phyloP scores from a whole-genome alignment of 2,329 filamentous ascomycete genomes.

The Aspergillus udagawae region DNA sequence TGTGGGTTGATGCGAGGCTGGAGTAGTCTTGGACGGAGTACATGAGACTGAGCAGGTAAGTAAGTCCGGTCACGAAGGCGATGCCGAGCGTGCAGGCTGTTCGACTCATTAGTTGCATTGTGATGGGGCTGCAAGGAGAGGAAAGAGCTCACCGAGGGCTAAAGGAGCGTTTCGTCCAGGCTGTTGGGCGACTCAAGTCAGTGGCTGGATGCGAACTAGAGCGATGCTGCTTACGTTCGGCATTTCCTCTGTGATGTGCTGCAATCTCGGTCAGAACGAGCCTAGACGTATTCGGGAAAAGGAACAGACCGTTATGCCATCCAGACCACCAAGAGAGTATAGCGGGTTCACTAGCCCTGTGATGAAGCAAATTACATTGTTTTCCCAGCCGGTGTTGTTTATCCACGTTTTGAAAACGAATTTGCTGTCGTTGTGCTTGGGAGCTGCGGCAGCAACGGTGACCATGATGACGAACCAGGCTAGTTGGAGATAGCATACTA shows the following conservation, averaged over 20 bases:
- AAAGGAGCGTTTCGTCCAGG: conserved; percentile 29
- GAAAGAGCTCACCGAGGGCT: conserved; percentile 20
- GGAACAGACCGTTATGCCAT: conserved; percentile 38
- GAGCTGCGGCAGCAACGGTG: conserved; percentile 46
- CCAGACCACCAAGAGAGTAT: conserved; percentile 47
- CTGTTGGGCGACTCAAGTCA: conserved; percentile 4
- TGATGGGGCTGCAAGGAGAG: too few species aligned
- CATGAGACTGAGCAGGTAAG: conserved; percentile 51
- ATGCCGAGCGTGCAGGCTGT: conserved; percentile 47
- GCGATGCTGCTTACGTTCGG: conserved; percentile 38
- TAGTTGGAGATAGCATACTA: conserved; percentile 45
- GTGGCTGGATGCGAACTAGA: too few species aligned
- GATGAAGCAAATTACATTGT: conserved; percentile 49
- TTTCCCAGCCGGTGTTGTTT: conserved; percentile 52
- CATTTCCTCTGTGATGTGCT: conserved; percentile 52
- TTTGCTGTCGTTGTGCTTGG: conserved; percentile 42
- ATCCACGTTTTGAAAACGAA: conserved; percentile 53
- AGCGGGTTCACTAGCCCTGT: conserved; percentile 48
- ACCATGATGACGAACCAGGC: conserved; percentile 48
- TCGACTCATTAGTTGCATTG: not conserved
- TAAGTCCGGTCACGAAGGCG: conserved; percentile 48
- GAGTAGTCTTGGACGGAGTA: conserved; percentile 49
- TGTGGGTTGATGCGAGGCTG: conserved; percentile 34
- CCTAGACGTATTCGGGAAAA: not conserved
- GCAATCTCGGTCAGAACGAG: not conserved